Evolutionary conservation across 768 basidiomycete species (phyloP).

Genomic region (Pholiota conissans): DNA sequence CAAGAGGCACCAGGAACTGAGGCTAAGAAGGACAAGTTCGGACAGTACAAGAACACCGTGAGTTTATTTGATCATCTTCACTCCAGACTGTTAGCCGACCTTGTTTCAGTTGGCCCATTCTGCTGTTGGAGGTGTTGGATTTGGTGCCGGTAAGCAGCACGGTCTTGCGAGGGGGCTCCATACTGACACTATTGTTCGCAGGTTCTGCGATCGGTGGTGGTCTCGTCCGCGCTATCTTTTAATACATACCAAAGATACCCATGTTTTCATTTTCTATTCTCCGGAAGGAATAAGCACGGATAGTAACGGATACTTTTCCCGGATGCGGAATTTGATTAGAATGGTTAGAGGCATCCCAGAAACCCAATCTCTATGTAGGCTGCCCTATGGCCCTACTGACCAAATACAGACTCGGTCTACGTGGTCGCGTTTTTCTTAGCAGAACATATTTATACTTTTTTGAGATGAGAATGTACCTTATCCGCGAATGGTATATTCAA

Average conservation of each 20-base stretch:
- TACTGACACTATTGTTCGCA: not conserved
- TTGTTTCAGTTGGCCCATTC: slow-evolving; percentile 51
- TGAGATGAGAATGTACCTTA: too few species aligned
- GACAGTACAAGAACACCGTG: slow-evolving; percentile 59
- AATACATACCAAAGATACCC: slow-evolving; percentile 1
- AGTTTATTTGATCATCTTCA: slow-evolving; percentile 9
- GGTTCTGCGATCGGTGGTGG: slow-evolving; percentile 21
- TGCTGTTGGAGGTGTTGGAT: slow-evolving; percentile 72
- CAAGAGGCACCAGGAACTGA: slow-evolving; percentile 40
- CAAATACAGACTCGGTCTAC: too few species aligned
- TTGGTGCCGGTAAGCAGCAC: slow-evolving; percentile 62
- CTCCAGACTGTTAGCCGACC: not conserved
- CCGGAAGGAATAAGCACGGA: not conserved
- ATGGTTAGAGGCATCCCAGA: too few species aligned
- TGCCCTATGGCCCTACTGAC: too few species aligned
- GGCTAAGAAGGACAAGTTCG: slow-evolving; percentile 61
- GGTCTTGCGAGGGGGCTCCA: not conserved
- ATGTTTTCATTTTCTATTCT: not conserved
- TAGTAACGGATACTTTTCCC: not conserved
- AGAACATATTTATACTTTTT: too few species aligned
- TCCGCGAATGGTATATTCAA: too few species aligned
- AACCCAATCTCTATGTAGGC: too few species aligned
- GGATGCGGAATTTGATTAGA: too few species aligned
- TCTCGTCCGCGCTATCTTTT: slow-evolving; percentile 21
- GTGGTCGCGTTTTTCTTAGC: too few species aligned